phyloP scores from a whole-genome alignment of 2,329 filamentous ascomycete genomes.

The Cladobotryum mycophilum region DNA sequence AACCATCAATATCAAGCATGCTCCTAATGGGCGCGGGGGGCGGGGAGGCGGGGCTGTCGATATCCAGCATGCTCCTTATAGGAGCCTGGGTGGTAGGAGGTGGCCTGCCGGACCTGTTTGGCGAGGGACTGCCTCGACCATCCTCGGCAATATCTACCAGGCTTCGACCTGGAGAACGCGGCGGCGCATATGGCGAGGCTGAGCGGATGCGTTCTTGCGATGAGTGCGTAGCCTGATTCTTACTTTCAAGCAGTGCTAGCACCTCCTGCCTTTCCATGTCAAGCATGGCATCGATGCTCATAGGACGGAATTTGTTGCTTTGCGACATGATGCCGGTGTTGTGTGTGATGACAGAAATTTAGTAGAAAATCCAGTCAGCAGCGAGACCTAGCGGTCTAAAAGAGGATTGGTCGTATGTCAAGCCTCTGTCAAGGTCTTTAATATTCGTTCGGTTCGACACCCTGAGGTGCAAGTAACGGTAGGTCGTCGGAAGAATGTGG shows the following conservation, averaged over 20 bases:
- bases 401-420: too few relatives aligned
- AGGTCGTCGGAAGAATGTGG: not conserved
- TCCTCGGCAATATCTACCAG: slow-evolving; percentile 56
- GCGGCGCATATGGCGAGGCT: slow-evolving; percentile 52
- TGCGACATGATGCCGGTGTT: slow-evolving; percentile 25
- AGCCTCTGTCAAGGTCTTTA: too few relatives aligned
- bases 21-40: slow-evolving; percentile 39
- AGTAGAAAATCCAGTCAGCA: too few relatives aligned
- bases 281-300: slow-evolving; percentile 71
- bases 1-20: slow-evolving; percentile 45
- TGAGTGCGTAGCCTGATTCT: slow-evolving; percentile 25
- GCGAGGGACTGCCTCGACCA: slow-evolving; percentile 10
- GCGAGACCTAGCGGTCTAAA: too few relatives aligned
- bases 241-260: slow-evolving; percentile 59
- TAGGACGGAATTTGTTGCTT: slow-evolving; percentile 35
- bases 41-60: slow-evolving; percentile 38
- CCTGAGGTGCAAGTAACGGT: not conserved
- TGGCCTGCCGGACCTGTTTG: slow-evolving; percentile 11
- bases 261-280: slow-evolving; percentile 74
- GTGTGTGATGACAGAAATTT: not conserved
- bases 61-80: slow-evolving; percentile 61
- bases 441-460: too few relatives aligned
- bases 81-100: slow-evolving; percentile 42
- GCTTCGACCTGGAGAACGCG: slow-evolving; percentile 62
- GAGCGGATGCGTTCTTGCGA: slow-evolving; percentile 37